Conservation (phyloP, 1,139 yeast genomes). For the Sugiyamaella castrensis region DNA sequence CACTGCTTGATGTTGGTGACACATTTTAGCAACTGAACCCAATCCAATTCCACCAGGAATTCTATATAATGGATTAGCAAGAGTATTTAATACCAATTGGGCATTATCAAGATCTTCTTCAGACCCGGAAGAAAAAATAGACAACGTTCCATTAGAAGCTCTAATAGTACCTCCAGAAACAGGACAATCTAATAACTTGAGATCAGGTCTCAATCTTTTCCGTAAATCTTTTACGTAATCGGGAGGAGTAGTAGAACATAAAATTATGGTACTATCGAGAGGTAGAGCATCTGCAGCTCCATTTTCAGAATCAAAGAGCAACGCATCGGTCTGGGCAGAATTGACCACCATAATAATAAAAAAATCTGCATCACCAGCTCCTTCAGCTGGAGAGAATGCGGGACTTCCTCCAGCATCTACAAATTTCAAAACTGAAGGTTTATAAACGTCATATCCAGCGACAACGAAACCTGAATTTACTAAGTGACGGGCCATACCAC, state of each 20-base stretch:
- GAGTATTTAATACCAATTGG: conserved; percentile 3
- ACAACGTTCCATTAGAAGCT: conserved; percentile 16
- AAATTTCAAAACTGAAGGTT: conserved; percentile 14
- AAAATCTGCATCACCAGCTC: conserved; percentile 13
- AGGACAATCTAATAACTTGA: conserved; percentile 16
- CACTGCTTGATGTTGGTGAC: conserved; percentile 19
- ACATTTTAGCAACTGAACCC: conserved; percentile 19
- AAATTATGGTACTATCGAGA: conserved; percentile 8
- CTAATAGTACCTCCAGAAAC: conserved; percentile 18
- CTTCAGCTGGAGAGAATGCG: conserved; percentile 14
- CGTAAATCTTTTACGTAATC: conserved; percentile 12
- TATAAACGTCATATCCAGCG: conserved; percentile 15
- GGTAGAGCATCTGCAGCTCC: conserved; percentile 10
- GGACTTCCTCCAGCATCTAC: conserved; percentile 14
- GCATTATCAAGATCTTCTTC: conserved; percentile 15
- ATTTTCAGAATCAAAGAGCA: conserved; percentile 9
- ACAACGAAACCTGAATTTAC: conserved; percentile 10
- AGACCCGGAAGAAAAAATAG: conserved; percentile 14
- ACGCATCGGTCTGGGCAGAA: conserved; percentile 14
- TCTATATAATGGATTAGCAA: conserved; percentile 15
- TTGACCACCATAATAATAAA: conserved; percentile 18
- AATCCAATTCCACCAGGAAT: conserved; percentile 18
- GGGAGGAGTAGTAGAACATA: conserved; percentile 17
- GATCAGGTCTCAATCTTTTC: conserved; percentile 11
- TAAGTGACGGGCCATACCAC: conserved; percentile 17